Evolutionary conservation across 2,329 filamentous ascomycete species (phyloP).

Genomic region (Claviceps purpurea): DNA sequence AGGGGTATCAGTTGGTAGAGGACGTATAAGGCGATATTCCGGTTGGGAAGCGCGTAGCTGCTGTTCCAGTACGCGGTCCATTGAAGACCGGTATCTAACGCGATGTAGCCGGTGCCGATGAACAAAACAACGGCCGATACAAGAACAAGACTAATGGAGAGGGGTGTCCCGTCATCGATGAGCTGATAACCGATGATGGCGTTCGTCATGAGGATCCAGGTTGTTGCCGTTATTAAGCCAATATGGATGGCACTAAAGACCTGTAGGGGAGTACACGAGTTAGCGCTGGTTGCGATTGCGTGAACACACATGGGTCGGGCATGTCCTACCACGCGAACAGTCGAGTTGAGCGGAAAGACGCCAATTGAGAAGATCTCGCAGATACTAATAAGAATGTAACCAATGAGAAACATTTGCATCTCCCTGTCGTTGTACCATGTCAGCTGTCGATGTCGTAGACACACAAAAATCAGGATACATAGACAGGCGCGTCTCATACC

Average conservation of each 20-base stretch:
- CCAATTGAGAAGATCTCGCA: conserved; percentile 96
- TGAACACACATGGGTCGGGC: background rate
- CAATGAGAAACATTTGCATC: conserved; percentile 85
- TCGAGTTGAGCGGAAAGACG: conserved; percentile 62
- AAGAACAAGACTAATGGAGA: conserved; percentile 66
- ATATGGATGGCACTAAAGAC: conserved; percentile 85
- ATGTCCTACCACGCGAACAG: conserved; percentile 55
- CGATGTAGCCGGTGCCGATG: conserved; percentile 87
- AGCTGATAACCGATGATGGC: conserved; percentile 86
- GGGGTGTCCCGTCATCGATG: conserved; percentile 78
- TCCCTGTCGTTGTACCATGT: conserved; percentile 45
- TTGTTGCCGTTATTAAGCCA: conserved; percentile 73
- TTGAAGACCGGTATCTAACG: conserved; percentile 77
- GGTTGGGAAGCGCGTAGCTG: conserved; percentile 46
- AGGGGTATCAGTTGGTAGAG: conserved; percentile 84
- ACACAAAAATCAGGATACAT: background rate
- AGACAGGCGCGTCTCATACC: conserved; percentile 38
- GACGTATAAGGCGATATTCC: conserved; percentile 79
- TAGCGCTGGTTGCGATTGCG: conserved; percentile 43
- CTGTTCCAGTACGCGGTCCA: conserved; percentile 70
- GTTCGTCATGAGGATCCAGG: conserved; percentile 87
- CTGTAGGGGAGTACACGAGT: conserved; percentile 25
- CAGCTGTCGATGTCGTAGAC: conserved; percentile 2
- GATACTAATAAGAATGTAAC: conserved; percentile 77
- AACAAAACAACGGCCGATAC: conserved; percentile 61